phyloP scores from a whole-genome alignment of 768 basidiomycete genomes.

The Lentinula edodes region DNA sequence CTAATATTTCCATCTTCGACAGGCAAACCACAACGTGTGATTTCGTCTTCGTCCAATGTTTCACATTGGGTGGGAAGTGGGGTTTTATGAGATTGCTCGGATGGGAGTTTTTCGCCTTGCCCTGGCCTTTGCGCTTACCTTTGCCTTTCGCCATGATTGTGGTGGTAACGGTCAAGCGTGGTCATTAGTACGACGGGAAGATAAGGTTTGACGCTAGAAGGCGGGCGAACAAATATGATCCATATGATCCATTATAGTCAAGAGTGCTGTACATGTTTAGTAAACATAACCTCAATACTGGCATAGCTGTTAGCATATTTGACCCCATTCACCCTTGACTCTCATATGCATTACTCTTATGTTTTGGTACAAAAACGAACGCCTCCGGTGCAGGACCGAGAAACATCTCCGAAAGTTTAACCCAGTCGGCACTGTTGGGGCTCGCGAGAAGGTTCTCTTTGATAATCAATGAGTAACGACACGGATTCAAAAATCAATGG shows the following conservation, averaged over 20 bases:
- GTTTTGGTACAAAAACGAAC: conserved; percentile 88
- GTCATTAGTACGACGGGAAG: neutral
- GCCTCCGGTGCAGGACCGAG: conserved; percentile 79
- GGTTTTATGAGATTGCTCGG: neutral
- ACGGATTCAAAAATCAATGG: neutral
- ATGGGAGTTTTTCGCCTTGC: neutral
- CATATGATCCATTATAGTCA: too few relatives aligned
- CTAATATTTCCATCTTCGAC: conserved; percentile 17
- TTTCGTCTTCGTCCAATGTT: conserved; percentile 16
- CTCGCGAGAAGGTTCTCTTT: conserved; percentile 83
- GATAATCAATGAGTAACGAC: neutral
- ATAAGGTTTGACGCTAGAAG: neutral
- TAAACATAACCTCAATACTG: too few relatives aligned
- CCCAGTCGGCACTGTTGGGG: conserved; percentile 79
- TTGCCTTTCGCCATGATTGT: neutral
- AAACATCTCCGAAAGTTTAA: conserved; percentile 93
- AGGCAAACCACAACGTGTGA: conserved; percentile 16
- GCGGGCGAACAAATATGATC: too few relatives aligned
- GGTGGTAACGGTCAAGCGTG: too few relatives aligned
- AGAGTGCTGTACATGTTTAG: too few relatives aligned
- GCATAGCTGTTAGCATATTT: too few relatives aligned
- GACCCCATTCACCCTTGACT: conserved; percentile 44
- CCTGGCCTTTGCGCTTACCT: neutral
- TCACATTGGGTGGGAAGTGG: neutral
- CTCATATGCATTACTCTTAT: conserved; percentile 85